Conservation (phyloP, 768 basidiomycete species). For the Termitomyces sp. region DNA sequence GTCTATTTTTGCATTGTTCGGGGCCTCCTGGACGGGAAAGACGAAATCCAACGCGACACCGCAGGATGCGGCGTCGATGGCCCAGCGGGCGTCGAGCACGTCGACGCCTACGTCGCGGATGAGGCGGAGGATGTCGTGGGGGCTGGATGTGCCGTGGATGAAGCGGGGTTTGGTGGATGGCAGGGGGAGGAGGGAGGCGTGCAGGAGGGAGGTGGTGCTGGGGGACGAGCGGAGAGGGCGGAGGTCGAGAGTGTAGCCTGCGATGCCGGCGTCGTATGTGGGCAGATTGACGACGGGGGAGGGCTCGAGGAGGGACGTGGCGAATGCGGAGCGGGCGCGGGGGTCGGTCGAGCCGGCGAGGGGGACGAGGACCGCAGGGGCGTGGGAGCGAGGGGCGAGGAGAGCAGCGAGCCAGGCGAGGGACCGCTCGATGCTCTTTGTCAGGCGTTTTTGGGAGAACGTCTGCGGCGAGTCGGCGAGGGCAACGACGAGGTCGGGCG, state of each 20-base stretch:
- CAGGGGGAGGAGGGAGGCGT: conserved; percentile 53
- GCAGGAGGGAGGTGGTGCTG: conserved; percentile 33
- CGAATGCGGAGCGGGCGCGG: conserved; percentile 61
- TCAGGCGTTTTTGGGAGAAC: conserved; percentile 72
- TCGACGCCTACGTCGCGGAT: conserved; percentile 66
- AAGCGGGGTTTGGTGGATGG: conserved; percentile 57
- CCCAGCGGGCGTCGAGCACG: conserved; percentile 73
- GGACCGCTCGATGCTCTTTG: conserved; percentile 71
- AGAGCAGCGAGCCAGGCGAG: conserved; percentile 56
- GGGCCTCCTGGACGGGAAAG: conserved; percentile 44
- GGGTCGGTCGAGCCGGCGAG: conserved; percentile 55
- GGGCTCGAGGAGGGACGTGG: conserved; percentile 49
- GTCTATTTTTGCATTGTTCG: background rate
- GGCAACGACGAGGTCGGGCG: conserved; percentile 68
- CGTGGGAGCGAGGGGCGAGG: conserved; percentile 26
- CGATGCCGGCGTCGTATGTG: conserved; percentile 61
- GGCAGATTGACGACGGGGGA: conserved; percentile 43
- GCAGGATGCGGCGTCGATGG: conserved; percentile 54
- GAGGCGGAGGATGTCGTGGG: conserved; percentile 72
- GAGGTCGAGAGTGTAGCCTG: conserved; percentile 71
- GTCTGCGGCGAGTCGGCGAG: conserved; percentile 69
- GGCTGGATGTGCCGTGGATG: conserved; percentile 48
- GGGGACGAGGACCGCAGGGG: conserved; percentile 56
- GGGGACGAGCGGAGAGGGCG: conserved; percentile 34
- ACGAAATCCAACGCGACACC: conserved; percentile 77